Conservation (phyloP, 2,329 filamentous ascomycete genomes). For the Hyphodiscus sp. region DNA sequence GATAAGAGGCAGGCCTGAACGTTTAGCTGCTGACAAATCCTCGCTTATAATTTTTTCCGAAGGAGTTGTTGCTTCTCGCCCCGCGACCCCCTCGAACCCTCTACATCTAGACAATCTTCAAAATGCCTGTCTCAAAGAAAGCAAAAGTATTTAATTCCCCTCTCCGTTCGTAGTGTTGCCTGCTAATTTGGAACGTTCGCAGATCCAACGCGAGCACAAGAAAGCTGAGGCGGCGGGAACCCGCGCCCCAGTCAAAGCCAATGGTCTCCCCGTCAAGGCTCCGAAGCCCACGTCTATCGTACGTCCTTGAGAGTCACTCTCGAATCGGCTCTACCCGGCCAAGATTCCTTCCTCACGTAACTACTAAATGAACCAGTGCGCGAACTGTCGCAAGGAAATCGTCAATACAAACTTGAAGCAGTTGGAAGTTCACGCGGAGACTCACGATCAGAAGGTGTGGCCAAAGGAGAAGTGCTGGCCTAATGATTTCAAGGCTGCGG, state of each 20-base stretch:
- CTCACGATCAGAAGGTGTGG: conserved; percentile 44
- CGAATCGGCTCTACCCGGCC: not conserved
- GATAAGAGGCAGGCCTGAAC: too few species aligned
- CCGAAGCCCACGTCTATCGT: conserved; percentile 46
- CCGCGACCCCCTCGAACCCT: not conserved
- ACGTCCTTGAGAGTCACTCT: conserved; percentile 16
- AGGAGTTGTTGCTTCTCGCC: not conserved
- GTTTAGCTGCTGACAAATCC: not conserved
- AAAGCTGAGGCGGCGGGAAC: conserved; percentile 48
- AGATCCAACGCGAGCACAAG: conserved; percentile 49
- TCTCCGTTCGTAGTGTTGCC: not conserved
- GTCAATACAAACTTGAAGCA: conserved; percentile 45
- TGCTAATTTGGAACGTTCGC: not conserved
- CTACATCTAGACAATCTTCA: not conserved
- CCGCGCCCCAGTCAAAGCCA: conserved; percentile 45
- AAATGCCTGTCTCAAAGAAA: conserved; percentile 44
- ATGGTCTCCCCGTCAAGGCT: conserved; percentile 48
- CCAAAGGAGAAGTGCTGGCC: conserved; percentile 55
- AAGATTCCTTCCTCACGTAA: not conserved
- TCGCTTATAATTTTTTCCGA: not conserved
- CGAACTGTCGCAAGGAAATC: conserved; percentile 45
- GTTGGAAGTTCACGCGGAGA: conserved; percentile 46
- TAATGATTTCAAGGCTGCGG: conserved; percentile 34
- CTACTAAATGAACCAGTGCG: conserved; percentile 34
- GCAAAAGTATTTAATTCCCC: conserved; percentile 29